These are phyloP conservation scores for Alternaria sp. DNA, from an alignment of 2,329 filamentous ascomycete genomes.

Conservation along the genomic window DNA sequence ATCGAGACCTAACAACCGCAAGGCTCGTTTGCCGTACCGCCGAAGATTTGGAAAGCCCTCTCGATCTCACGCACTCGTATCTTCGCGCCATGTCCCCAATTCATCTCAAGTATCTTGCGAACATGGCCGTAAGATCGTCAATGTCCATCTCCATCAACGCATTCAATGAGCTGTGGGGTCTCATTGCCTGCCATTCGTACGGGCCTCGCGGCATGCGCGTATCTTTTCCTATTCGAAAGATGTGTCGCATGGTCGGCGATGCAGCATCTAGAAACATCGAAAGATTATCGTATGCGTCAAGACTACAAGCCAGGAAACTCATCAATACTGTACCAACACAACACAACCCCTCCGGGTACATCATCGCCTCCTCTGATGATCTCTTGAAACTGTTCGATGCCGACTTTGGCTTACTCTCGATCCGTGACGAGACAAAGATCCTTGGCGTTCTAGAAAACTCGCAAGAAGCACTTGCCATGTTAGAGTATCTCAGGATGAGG, in stretches of 20 bases:
- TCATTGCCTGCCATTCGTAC: conserved; percentile 87
- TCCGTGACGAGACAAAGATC: conserved; percentile 87
- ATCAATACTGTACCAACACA: conserved; percentile 85
- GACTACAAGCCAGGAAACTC: conserved; percentile 83
- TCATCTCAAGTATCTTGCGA: conserved; percentile 82
- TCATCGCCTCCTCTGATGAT: conserved; percentile 87
- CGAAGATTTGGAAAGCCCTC: conserved; percentile 73
- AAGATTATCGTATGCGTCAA: conserved; percentile 81
- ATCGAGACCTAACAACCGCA: conserved; percentile 79
- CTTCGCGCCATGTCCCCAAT: conserved; percentile 90
- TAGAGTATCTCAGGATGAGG: conserved; percentile 83
- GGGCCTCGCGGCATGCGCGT: conserved; percentile 83
- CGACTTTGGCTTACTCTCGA: conserved; percentile 84
- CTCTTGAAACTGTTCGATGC: conserved; percentile 83
- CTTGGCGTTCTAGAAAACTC: conserved; percentile 75
- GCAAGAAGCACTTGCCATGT: conserved; percentile 81
- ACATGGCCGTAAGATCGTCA: conserved; percentile 91
- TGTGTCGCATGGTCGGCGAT: conserved; percentile 87
- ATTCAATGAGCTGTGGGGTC: conserved; percentile 83
- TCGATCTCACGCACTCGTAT: conserved; percentile 86
- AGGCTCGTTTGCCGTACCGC: conserved; percentile 79
- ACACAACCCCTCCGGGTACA: conserved; percentile 85
- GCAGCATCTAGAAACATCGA: conserved; percentile 88
- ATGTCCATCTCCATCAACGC: conserved; percentile 95
- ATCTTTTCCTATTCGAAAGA: conserved; percentile 87